These are phyloP conservation scores for Inonotus obliquus DNA, from an alignment of 1,284 basidiomycete genomes.

Conservation along the genomic window DNA sequence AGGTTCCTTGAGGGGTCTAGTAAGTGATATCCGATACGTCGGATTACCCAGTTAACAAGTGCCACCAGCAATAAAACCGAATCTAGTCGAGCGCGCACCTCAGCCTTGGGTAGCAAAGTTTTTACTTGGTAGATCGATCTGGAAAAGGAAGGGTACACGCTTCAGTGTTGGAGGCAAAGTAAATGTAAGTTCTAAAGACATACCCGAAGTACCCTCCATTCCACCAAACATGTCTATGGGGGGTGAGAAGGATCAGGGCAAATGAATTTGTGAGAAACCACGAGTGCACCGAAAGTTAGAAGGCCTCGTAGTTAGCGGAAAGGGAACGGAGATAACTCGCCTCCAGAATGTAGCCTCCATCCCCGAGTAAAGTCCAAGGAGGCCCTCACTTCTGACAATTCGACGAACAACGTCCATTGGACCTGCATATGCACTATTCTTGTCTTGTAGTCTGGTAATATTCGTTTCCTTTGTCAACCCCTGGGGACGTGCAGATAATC, in stretches of 20 bases:
- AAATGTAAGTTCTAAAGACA: slow-evolving; percentile 9
- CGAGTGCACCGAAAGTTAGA: too few species aligned
- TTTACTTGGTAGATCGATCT: slow-evolving; percentile 82
- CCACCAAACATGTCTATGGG: slow-evolving; percentile 78
- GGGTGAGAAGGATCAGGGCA: slow-evolving; percentile 43
- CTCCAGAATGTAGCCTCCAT: slow-evolving; percentile 98
- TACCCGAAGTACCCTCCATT: slow-evolving; percentile 91
- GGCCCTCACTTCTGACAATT: slow-evolving; percentile 71
- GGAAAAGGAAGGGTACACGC: slow-evolving; percentile 2
- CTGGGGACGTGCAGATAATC: background rate
- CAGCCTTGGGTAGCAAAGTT: slow-evolving; percentile 75
- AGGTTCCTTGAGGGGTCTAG: slow-evolving; percentile 65
- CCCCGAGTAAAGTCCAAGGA: slow-evolving; percentile 84
- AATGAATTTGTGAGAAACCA: background rate
- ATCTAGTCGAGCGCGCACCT: slow-evolving; percentile 41
- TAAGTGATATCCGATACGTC: background rate
- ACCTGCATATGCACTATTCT: slow-evolving; percentile 82
- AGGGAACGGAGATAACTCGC: slow-evolving; percentile 31
- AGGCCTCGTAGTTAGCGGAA: background rate
- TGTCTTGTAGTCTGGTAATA: slow-evolving; percentile 76
- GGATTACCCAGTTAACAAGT: slow-evolving; percentile 6
- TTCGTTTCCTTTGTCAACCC: slow-evolving; percentile 1
- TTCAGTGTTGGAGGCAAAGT: background rate
- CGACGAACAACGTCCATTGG: slow-evolving; percentile 88
- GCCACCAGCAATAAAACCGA: background rate